Base-by-base conservation (phyloP, 495 filamentous ascomycete species). In the Aspergillus kassunensis region DNA sequence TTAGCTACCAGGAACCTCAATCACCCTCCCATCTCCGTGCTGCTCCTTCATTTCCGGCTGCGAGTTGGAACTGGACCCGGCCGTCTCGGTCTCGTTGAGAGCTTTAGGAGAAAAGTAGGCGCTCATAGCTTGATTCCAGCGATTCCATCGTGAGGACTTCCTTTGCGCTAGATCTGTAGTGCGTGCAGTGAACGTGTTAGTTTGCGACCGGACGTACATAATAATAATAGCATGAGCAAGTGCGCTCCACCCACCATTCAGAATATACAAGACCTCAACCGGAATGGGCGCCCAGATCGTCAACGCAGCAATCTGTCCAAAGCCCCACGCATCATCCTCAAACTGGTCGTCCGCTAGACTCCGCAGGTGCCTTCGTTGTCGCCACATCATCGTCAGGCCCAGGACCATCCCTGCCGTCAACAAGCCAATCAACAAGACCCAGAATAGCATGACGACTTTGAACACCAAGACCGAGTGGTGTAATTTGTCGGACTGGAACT, bases 291-390 rank as follows among this genome's bases (percentile, higher is more conserved):
- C 48, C 48, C 48, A 51, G 15, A 51, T 51, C 3, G 48, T 51
- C 37, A 51, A 23, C 11, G 48, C 48, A 0, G 48, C 48, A 51
- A 51, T 51, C 37, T 51, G 48, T 16, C 48, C 48, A 37, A 51
- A 51, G 5, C 48, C 48, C 48, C 48, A 51, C 25, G 41, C 15
- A 30, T 51, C 49, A 44, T 51, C 49, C 30, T 51, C 39, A 18
- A 51, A 51, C 15, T 51, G 18, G 49, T 44, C 49, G 15, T 39
- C 34, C 0, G 49, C 49, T n/a, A 51, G 23, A 33, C 49, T 51
- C 10, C 20, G 16, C 39, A 51, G 27, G 23, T 51, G 49, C 13
- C 31, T 16, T 24, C 49, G 39, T 25, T 51, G 49, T 13, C 37
- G 39, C 49, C 49, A 51, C 49, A 51, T 51, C 39, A 51, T 51